These are phyloP conservation scores for Diaporthe helianthi DNA, from an alignment of 2,329 filamentous ascomycete species.

Conservation along the genomic window DNA sequence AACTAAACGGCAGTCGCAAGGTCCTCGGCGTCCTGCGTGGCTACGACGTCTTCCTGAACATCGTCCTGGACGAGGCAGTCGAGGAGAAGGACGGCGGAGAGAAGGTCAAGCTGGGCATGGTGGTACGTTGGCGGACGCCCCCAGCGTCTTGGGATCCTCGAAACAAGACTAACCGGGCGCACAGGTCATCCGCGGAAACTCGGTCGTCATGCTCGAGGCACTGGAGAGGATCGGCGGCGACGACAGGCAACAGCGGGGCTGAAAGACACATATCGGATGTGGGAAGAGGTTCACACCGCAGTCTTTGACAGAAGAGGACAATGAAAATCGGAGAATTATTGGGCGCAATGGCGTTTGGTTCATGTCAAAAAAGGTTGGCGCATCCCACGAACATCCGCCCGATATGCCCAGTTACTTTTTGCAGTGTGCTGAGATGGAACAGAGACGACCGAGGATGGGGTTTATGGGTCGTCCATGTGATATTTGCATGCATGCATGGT, in stretches of 20 bases:
- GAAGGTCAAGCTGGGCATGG: slow-evolving; percentile 90
- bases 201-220: slow-evolving; percentile 96
- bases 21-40: slow-evolving; percentile 93
- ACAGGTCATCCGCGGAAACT: slow-evolving; percentile 94
- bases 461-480: not conserved
- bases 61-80: slow-evolving; percentile 94
- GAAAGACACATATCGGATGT: not conserved
- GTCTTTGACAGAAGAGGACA: not conserved
- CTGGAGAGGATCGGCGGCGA: slow-evolving; percentile 72
- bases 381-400: slow-evolving; percentile 23
- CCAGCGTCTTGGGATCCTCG: not conserved
- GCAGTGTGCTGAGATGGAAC: slow-evolving; percentile 23
- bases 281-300: not conserved
- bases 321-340: not conserved
- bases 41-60: slow-evolving; percentile 98
- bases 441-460: slow-evolving; percentile 6
- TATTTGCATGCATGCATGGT: slow-evolving; percentile 1
- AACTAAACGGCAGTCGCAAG: slow-evolving; percentile 96
- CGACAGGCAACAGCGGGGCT: slow-evolving; percentile 51
- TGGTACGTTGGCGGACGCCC: slow-evolving; percentile 64
- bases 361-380: slow-evolving; percentile 23
- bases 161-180: not conserved
- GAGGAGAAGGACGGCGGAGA: slow-evolving; percentile 93
- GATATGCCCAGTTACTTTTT: not conserved
- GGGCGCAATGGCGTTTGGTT: slow-evolving; percentile 30